phyloP scores from a whole-genome alignment of 2,329 filamentous ascomycete genomes.

The Coniochaeta sp. region DNA sequence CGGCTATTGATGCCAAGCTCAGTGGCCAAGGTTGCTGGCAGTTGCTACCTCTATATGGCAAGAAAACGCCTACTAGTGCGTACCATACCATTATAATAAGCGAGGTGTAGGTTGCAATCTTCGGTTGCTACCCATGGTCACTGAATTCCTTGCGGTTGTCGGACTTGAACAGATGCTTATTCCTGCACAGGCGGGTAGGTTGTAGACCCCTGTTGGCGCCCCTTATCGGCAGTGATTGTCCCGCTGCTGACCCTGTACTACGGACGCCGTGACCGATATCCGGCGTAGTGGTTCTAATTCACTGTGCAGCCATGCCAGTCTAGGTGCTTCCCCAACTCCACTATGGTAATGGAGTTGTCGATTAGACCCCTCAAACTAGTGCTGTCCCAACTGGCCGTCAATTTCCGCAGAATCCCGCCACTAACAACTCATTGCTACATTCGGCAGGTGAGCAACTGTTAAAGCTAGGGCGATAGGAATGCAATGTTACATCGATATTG shows the following conservation, averaged over 20 bases:
- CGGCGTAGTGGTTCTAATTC: background rate
- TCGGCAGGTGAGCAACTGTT: background rate
- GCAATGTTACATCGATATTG: background rate
- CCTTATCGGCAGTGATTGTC: background rate
- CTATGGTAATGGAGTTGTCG: no score
- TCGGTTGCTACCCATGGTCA: background rate
- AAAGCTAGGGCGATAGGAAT: background rate
- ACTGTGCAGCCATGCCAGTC: background rate
- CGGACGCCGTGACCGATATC: background rate
- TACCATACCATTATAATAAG: no score
- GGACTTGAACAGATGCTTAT: background rate
- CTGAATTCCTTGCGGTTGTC: background rate
- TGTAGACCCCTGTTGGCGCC: background rate
- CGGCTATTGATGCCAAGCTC: background rate
- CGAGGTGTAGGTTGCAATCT: background rate
- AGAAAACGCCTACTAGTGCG: background rate
- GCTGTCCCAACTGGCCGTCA: background rate
- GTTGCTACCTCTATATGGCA: background rate
- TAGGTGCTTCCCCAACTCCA: no score
- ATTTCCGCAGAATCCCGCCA: background rate
- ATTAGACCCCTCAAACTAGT: background rate
- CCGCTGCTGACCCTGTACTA: background rate
- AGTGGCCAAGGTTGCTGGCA: background rate
- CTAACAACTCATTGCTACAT: background rate
- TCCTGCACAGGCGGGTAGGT: background rate